phyloP scores from a whole-genome alignment of 306 rosid species.

The Prunus kanzakura region DNA sequence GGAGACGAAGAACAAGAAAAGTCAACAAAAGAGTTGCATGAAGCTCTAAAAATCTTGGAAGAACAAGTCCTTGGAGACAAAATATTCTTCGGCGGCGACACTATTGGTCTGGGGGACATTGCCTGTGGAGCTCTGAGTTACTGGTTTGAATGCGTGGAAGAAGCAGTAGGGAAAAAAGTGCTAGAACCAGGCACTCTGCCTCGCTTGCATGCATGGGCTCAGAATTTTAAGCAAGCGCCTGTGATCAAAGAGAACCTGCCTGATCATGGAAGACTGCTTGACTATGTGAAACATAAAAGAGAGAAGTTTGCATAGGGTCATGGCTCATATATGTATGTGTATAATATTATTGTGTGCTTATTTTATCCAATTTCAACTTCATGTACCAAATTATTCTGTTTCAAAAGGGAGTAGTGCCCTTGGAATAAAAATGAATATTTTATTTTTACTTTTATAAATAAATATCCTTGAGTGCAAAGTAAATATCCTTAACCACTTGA shows the following conservation, averaged over 20 bases:
- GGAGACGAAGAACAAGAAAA: slow-evolving; percentile 15
- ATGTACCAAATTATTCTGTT: background rate
- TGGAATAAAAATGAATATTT: too few relatives aligned
- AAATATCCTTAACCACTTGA: too few relatives aligned
- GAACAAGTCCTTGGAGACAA: slow-evolving; percentile 29
- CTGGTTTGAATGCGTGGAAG: slow-evolving; percentile 18
- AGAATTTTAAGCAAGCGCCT: too few relatives aligned
- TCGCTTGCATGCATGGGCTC: background rate
- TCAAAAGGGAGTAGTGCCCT: background rate
- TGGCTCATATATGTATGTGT: background rate
- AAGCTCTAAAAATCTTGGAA: slow-evolving; percentile 26
- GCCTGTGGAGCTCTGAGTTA: slow-evolving; percentile 19
- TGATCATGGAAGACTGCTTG: background rate
- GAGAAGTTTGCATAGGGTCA: background rate
- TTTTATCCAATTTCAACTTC: background rate
- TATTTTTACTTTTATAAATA: too few relatives aligned
- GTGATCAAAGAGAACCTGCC: background rate
- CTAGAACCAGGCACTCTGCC: slow-evolving; percentile 14
- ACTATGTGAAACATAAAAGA: background rate
- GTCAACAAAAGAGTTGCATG: slow-evolving; percentile 4
- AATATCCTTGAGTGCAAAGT: too few relatives aligned
- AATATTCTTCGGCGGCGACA: slow-evolving; percentile 27
- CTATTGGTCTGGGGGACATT: slow-evolving; percentile 24
- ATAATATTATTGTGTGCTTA: background rate
- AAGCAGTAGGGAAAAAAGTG: slow-evolving; percentile 22